These are phyloP conservation scores for Cephaloascus fragrans DNA, from an alignment of 805 yeast species.

Conservation along the genomic window DNA sequence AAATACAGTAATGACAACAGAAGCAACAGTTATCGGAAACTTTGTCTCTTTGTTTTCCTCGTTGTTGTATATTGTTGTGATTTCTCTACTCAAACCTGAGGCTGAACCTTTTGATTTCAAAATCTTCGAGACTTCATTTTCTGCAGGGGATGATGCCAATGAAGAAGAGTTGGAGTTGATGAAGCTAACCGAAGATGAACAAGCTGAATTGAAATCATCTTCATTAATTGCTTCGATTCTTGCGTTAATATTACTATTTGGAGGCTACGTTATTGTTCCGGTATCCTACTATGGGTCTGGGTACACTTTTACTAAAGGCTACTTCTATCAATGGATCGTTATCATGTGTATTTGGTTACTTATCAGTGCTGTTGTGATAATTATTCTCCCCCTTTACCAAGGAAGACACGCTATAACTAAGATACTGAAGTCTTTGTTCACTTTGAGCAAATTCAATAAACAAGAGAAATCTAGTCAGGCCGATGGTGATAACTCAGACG, in stretches of 20 bases:
- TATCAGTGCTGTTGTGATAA: conserved; percentile 21
- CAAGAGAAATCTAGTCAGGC: too few species aligned
- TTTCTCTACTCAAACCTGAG: conserved; percentile 7
- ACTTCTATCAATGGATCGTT: conserved; percentile 24
- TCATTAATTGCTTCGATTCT: conserved; percentile 11
- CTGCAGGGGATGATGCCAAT: conserved; percentile 17
- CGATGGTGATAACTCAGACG: too few species aligned
- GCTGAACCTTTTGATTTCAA: conserved; percentile 15
- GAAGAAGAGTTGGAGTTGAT: conserved; percentile 13
- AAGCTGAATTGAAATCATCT: conserved; percentile 9
- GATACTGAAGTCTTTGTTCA: conserved; percentile 5
- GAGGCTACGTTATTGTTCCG: conserved; percentile 20
- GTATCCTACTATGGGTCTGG: conserved; percentile 20
- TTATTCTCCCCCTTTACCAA: conserved; percentile 24
- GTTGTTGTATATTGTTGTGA: not conserved
- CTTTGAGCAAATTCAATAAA: too few species aligned
- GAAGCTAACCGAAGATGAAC: conserved; percentile 15
- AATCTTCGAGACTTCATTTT: conserved; percentile 12
- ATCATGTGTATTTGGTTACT: conserved; percentile 27
- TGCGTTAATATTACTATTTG: conserved; percentile 4
- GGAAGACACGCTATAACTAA: conserved; percentile 13
- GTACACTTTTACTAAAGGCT: conserved; percentile 20
- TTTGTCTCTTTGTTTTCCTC: not conserved
- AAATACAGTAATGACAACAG: not conserved
- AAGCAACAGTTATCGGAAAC: not conserved